phyloP scores from a whole-genome alignment of 1,139 yeast genomes.

The Blastobotrys indianensis region DNA sequence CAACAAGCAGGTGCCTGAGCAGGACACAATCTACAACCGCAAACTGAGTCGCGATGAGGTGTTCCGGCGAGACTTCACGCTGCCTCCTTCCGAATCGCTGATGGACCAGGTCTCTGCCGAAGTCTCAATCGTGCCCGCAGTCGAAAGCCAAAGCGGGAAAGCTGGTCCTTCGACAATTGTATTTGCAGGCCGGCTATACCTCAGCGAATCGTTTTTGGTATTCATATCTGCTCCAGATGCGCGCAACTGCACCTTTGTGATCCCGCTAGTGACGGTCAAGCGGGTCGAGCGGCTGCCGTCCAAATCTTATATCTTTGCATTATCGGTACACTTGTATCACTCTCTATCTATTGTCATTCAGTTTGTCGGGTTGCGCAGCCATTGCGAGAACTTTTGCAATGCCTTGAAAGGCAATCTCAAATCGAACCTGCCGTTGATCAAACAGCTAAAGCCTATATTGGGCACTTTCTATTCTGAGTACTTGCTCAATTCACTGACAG shows the following conservation, averaged over 20 bases:
- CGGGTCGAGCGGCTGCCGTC: constrained; percentile 83
- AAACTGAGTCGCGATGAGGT: constrained; percentile 53
- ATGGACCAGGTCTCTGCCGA: constrained; percentile 68
- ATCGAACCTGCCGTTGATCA: constrained; percentile 59
- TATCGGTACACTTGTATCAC: constrained; percentile 64
- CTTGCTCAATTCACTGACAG: constrained; percentile 40
- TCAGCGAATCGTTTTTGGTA: constrained; percentile 70
- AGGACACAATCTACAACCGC: constrained; percentile 33
- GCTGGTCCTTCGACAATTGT: constrained; percentile 21
- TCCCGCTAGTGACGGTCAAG: constrained; percentile 74
- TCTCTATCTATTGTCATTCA: constrained; percentile 60
- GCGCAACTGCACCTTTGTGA: constrained; percentile 58
- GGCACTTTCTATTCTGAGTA: constrained; percentile 82
- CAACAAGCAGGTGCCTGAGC: constrained; percentile 19
- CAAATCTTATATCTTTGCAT: constrained; percentile 70
- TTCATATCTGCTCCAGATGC: constrained; percentile 68
- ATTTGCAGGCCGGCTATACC: constrained; percentile 54
- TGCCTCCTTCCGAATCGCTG: constrained; percentile 67
- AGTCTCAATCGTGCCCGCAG: constrained; percentile 43
- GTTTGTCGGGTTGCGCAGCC: constrained; percentile 71
- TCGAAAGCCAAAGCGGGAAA: constrained; percentile 2
- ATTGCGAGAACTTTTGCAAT: constrained; percentile 75
- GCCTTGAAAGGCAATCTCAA: constrained; percentile 56
- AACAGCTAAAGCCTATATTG: constrained; percentile 58
- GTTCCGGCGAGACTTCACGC: constrained; percentile 56